Conservation (phyloP, 1,284 basidiomycete genomes). For the Taiwanofungus camphoratus region DNA sequence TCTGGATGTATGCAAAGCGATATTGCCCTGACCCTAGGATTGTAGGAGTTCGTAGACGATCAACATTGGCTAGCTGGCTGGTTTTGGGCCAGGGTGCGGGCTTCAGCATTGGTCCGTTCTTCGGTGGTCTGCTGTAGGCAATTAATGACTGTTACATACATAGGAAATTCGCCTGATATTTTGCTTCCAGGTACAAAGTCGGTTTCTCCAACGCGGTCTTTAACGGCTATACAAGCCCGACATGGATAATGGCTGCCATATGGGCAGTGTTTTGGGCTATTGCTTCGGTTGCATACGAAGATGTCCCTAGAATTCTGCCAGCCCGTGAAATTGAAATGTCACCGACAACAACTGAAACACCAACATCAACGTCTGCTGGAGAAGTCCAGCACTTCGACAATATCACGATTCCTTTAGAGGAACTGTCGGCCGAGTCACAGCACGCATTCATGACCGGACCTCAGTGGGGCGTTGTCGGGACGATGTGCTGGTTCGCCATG, state of each 20-base stretch:
- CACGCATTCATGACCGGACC: constrained; percentile 14
- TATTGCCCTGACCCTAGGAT: constrained; percentile 63
- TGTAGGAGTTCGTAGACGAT: constrained; percentile 58
- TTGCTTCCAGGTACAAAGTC: constrained; percentile 21
- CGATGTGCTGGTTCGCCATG: constrained; percentile 73
- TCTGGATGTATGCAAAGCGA: constrained; percentile 49
- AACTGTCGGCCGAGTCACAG: neutral
- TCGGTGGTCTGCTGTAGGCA: constrained; percentile 48
- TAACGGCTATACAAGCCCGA: constrained; percentile 62
- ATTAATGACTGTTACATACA: neutral
- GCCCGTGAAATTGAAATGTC: constrained; percentile 9
- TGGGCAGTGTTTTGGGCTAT: constrained; percentile 50
- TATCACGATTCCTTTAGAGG: neutral
- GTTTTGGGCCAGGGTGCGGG: constrained; percentile 62
- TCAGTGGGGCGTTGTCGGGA: constrained; percentile 47
- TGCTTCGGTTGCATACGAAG: constrained; percentile 43
- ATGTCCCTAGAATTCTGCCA: constrained; percentile 30
- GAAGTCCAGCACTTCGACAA: constrained; percentile 5
- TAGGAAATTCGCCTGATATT: neutral
- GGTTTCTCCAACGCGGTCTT: constrained; percentile 34
- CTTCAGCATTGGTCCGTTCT: constrained; percentile 60
- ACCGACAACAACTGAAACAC: neutral
- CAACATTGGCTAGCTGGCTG: constrained; percentile 57
- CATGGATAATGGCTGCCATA: constrained; percentile 56
- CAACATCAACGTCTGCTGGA: neutral